Percentiles rank a stretch among this genome's conserved stretches.
Evolutionary conservation across 2,329 filamentous ascomycete species (phyloP).

Genomic region (Balansia obtecta): DNA sequence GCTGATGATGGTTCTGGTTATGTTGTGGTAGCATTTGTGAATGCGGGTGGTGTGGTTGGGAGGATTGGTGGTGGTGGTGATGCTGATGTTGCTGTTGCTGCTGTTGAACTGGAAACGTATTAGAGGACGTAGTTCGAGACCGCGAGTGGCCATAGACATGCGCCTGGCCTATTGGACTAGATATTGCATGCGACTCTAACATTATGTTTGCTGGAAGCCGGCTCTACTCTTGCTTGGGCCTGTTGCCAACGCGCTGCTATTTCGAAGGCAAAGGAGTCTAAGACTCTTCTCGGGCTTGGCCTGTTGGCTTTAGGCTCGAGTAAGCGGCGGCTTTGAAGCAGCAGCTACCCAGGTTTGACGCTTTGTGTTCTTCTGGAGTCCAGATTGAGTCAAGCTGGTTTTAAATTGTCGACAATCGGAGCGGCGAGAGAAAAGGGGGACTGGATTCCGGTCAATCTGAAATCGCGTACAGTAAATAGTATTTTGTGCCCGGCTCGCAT

Average conservation of each 20-base stretch:
- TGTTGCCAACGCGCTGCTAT: background rate
- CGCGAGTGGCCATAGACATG: conserved; percentile 39
- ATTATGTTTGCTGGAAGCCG: conserved; percentile 9
- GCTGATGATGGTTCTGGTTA: conserved; percentile 20
- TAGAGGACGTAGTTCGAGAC: conserved; percentile 45
- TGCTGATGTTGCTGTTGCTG: conserved; percentile 16
- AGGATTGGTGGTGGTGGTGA: conserved; percentile 17
- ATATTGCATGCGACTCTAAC: conserved; percentile 21
- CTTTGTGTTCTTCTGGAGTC: background rate
- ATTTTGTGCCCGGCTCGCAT: background rate
- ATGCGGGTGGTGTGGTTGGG: background rate
- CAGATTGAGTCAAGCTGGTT: background rate
- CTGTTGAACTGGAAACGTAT: conserved; percentile 30
- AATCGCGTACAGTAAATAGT: background rate
- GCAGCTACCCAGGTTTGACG: background rate
- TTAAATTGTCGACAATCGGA: background rate
- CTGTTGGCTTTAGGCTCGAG: background rate
- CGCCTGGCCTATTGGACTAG: conserved; percentile 21
- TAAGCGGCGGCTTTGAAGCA: too few species aligned
- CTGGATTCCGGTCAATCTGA: background rate
- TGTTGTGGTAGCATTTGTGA: conserved; percentile 8
- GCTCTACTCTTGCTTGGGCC: background rate
- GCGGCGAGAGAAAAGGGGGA: background rate
- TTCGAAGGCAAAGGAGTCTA: background rate
- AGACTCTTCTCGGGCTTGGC: background rate